Conservation (phyloP, 371 early-diverging fungal species). For the Rhizopus stolonifer region DNA sequence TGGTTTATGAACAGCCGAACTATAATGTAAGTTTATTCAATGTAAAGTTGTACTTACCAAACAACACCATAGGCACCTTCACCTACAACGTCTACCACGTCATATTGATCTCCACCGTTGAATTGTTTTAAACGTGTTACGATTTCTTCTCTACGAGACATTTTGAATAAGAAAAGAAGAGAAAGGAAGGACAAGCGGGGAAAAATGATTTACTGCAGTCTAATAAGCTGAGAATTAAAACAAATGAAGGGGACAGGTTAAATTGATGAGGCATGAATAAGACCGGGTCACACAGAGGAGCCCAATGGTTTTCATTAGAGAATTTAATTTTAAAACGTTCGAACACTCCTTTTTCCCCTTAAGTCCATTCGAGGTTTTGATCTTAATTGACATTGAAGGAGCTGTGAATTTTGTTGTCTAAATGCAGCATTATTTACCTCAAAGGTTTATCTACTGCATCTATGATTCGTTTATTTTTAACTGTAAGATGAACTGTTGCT, state of each 20-base stretch:
- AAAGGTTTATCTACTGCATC: too few relatives aligned
- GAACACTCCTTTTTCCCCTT: too few relatives aligned
- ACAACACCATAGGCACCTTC: slow-evolving; percentile 71
- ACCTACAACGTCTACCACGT: slow-evolving; percentile 61
- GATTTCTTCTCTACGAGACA: slow-evolving; percentile 35
- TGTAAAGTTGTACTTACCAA: slow-evolving; percentile 42
- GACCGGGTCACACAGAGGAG: background rate
- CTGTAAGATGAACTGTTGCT: too few relatives aligned
- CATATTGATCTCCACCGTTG: slow-evolving; percentile 62
- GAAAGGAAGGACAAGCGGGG: background rate
- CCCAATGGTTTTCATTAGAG: too few relatives aligned
- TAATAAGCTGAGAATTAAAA: slow-evolving; percentile 2
- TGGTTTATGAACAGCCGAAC: slow-evolving; percentile 79
- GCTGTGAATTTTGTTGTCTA: too few relatives aligned
- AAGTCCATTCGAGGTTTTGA: too few relatives aligned
- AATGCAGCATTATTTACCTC: too few relatives aligned
- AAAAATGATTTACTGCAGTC: background rate
- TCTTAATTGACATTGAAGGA: too few relatives aligned
- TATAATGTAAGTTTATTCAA: slow-evolving; percentile 21
- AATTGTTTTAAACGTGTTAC: slow-evolving; percentile 54
- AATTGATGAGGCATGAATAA: background rate
- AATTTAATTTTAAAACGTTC: too few relatives aligned
- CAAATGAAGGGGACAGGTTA: background rate
- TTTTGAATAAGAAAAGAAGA: background rate
- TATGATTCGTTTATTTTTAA: too few relatives aligned